Conservation (phyloP, 2,329 filamentous ascomycete species). For the Cladosporium sp. region DNA sequence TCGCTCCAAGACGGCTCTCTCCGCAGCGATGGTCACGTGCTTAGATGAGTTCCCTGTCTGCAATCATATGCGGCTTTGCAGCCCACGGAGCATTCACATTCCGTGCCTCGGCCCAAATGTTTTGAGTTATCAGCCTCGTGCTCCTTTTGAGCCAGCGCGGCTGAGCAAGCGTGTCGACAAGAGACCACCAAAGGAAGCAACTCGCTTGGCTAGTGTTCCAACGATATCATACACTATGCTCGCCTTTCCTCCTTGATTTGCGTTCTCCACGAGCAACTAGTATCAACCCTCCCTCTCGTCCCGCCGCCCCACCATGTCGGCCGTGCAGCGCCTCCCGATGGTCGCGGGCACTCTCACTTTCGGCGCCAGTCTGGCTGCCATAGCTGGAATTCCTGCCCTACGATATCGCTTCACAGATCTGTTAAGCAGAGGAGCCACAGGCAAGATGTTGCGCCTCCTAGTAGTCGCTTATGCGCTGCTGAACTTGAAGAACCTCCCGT, state of each 20-base stretch:
- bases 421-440: constrained; percentile 23
- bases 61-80: constrained; percentile 3
- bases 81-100: neutral
- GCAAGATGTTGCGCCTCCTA: constrained; percentile 42
- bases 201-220: neutral
- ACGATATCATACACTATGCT: neutral
- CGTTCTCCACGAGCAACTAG: neutral
- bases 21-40: neutral
- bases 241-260: neutral
- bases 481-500: constrained; percentile 74
- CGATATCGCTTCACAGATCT: constrained; percentile 29
- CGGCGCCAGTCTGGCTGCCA: constrained; percentile 26
- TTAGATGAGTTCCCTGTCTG: neutral
- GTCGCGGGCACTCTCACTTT: constrained; percentile 32
- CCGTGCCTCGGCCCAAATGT: constrained; percentile 19
- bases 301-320: constrained; percentile 32
- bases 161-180: neutral
- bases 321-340: constrained; percentile 31
- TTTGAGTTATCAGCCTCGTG: constrained; percentile 12
- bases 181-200: neutral
- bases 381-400: constrained; percentile 29
- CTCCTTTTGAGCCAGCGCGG: neutral
- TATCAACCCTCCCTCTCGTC: neutral
- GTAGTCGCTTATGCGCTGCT: constrained; percentile 52
- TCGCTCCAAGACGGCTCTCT: neutral